Percentiles rank a stretch among this genome's conserved stretches.
Evolutionary conservation across 495 filamentous ascomycete species (phyloP).

Genomic region (Aspergillus bertholletiae): DNA sequence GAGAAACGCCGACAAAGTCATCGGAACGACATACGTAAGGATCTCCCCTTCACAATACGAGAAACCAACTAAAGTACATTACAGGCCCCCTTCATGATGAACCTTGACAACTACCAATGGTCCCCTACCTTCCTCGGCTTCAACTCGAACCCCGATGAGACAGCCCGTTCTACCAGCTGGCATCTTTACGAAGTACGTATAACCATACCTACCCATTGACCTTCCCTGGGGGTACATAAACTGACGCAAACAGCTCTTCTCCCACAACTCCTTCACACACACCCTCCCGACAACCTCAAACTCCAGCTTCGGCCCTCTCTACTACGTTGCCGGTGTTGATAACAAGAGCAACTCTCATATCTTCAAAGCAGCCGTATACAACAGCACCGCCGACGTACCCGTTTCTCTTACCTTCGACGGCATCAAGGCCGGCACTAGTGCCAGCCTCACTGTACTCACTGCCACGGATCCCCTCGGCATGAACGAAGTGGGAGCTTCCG

Average conservation of each 20-base stretch:
- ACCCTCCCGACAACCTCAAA: constrained; percentile 40
- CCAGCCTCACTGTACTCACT: constrained; percentile 55
- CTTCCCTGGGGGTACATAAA: too few species aligned
- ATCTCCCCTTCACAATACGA: constrained; percentile 3
- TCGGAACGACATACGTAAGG: constrained; percentile 38
- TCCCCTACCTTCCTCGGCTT: constrained; percentile 44
- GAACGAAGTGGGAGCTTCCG: constrained; percentile 36
- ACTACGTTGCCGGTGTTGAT: constrained; percentile 37
- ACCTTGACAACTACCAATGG: constrained; percentile 47
- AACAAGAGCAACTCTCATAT: constrained; percentile 34
- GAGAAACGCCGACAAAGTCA: constrained; percentile 55
- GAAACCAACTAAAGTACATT: constrained; percentile 5
- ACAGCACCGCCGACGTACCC: constrained; percentile 47
- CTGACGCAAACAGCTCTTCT: constrained; percentile 39
- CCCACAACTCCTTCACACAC: constrained; percentile 35
- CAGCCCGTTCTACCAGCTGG: constrained; percentile 42
- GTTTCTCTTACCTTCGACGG: constrained; percentile 55
- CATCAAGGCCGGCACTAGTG: constrained; percentile 38
- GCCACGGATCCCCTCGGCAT: constrained; percentile 41
- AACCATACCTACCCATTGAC: neutral
- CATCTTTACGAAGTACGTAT: constrained; percentile 31
- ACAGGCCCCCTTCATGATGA: constrained; percentile 46
- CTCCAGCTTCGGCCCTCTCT: constrained; percentile 38
- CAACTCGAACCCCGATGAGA: constrained; percentile 36
- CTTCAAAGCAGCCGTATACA: constrained; percentile 67